Percentiles rank a stretch among this genome's conserved stretches.
These are phyloP conservation scores for Colletotrichum melonis DNA, from an alignment of 2,329 filamentous ascomycete species.

Conservation along the genomic window DNA sequence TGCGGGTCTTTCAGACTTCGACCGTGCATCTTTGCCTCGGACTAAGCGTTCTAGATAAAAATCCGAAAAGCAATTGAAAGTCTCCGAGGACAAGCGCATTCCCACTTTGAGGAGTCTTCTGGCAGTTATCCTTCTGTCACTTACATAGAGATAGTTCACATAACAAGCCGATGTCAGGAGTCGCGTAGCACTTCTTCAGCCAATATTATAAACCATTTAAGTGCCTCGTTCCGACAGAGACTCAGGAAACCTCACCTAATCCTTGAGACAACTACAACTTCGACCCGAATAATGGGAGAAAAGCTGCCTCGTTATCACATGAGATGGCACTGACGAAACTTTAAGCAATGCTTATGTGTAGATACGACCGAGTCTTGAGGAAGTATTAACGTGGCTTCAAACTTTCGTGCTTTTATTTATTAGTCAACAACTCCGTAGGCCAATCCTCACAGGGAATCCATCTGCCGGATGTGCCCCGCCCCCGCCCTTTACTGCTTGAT, in stretches of 20 bases:
- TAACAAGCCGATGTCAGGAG: neutral
- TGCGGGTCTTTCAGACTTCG: too few relatives aligned
- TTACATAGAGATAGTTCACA: neutral
- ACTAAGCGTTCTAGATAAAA: too few relatives aligned
- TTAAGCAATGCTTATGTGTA: neutral
- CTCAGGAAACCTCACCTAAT: neutral
- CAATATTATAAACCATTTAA: neutral
- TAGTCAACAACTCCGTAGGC: neutral
- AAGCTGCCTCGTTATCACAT: neutral
- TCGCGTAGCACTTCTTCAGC: neutral
- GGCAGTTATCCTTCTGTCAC: neutral
- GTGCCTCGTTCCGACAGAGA: neutral
- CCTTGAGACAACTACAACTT: neutral
- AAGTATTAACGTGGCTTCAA: neutral
- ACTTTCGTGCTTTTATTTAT: neutral
- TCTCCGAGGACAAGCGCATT: too few relatives aligned
- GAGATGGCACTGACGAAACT: neutral
- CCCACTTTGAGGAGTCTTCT: too few relatives aligned
- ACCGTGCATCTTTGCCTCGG: too few relatives aligned
- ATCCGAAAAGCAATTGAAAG: too few relatives aligned
- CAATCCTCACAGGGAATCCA: conserved; percentile 11
- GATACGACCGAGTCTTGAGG: neutral
- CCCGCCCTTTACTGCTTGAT: neutral
- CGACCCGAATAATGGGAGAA: neutral
- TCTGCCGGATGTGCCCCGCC: conserved; percentile 23